These are phyloP conservation scores for Microbotryomycetes sp. DNA, from an alignment of 1,284 basidiomycete genomes.

Conservation along the genomic window DNA sequence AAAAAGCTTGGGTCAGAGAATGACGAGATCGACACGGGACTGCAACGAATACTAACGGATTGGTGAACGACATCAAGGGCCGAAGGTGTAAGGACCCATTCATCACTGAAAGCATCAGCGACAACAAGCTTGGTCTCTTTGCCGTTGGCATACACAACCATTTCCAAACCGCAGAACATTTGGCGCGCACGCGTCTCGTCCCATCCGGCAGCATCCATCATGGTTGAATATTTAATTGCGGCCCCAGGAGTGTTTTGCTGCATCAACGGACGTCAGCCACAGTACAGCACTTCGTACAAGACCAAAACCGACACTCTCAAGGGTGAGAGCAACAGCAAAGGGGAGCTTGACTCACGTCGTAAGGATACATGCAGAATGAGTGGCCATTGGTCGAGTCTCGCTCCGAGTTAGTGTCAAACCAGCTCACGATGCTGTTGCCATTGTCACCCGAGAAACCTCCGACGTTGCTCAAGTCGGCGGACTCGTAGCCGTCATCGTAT, in stretches of 20 bases:
- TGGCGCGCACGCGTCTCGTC: background rate
- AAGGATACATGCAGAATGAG: background rate
- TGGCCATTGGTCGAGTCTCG: background rate
- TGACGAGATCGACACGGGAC: too few species aligned
- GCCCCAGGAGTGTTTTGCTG: background rate
- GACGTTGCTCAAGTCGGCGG: background rate
- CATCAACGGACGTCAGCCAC: background rate
- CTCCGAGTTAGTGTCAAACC: background rate
- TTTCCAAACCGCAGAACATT: background rate
- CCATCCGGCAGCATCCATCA: background rate
- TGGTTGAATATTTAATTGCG: background rate
- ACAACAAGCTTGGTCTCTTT: background rate
- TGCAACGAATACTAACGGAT: background rate
- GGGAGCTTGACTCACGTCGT: background rate
- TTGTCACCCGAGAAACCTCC: background rate
- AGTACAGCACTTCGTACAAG: background rate
- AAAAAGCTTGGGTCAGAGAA: too few species aligned
- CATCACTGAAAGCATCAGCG: background rate
- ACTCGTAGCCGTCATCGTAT: background rate
- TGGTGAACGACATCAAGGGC: slow-evolving; percentile 2
- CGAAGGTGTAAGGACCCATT: background rate
- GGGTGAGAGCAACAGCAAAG: background rate
- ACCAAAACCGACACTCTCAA: background rate
- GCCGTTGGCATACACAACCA: background rate
- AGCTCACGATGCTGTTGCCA: background rate